These are phyloP conservation scores for Sphaerulina vaccinii DNA, from an alignment of 2,329 filamentous ascomycete species.

Conservation along the genomic window DNA sequence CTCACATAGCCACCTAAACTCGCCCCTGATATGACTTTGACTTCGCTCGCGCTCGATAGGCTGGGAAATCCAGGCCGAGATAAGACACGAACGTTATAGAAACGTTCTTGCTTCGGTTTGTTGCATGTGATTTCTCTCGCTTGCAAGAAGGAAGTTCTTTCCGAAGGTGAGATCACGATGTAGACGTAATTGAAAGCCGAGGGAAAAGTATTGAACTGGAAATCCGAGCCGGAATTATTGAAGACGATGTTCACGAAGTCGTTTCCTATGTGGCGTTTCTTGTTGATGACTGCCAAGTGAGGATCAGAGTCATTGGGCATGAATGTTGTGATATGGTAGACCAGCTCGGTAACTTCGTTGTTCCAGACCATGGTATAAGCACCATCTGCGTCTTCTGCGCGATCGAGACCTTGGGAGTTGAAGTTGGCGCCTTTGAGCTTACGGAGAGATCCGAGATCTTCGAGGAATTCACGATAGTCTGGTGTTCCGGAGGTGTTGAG, in stretches of 20 bases:
- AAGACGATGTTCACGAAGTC: constrained; percentile 98
- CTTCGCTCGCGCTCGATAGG: constrained; percentile 83
- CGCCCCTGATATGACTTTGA: constrained; percentile 81
- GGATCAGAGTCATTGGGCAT: constrained; percentile 88
- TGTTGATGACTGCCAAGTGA: constrained; percentile 56
- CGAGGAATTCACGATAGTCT: constrained; percentile 84
- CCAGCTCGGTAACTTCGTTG: constrained; percentile 88
- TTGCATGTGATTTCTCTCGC: constrained; percentile 46
- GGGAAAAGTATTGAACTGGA: constrained; percentile 86
- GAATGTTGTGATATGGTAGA: constrained; percentile 94
- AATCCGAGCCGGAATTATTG: constrained; percentile 87
- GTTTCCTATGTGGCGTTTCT: constrained; percentile 95
- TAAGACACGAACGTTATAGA: constrained; percentile 87
- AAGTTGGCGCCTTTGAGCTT: constrained; percentile 78
- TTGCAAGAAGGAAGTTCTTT: constrained; percentile 71
- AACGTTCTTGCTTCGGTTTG: constrained; percentile 50
- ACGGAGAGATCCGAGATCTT: constrained; percentile 77
- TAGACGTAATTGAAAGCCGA: constrained; percentile 97
- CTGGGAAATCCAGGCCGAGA: constrained; percentile 86
- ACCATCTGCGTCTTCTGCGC: constrained; percentile 73
- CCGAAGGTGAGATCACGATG: constrained; percentile 90
- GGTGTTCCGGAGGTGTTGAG: constrained; percentile 81
- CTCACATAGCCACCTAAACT: constrained; percentile 83
- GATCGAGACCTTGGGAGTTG: constrained; percentile 90
- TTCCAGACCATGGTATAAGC: constrained; percentile 91